Conservation (phyloP, 2,329 filamentous ascomycete species). For the Cercospora sp. region DNA sequence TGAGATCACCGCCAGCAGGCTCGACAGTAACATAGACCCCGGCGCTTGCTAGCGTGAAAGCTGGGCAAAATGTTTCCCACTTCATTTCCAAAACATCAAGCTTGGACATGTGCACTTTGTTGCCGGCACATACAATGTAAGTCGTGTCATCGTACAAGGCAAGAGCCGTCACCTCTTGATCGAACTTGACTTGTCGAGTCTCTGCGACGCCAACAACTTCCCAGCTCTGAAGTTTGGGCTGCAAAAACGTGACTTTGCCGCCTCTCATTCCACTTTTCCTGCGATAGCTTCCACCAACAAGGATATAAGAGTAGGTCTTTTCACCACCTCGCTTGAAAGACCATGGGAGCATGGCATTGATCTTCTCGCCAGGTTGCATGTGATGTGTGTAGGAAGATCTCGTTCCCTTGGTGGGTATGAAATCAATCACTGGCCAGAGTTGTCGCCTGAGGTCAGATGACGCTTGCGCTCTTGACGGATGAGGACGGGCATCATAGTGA, state of each 20-base stretch:
- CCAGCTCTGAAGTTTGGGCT: conserved; percentile 41
- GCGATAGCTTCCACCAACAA: conserved; percentile 55
- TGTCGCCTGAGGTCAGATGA: conserved; percentile 39
- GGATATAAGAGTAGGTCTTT: conserved; percentile 62
- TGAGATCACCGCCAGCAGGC: conserved; percentile 24
- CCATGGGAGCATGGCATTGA: conserved; percentile 67
- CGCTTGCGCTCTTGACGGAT: conserved; percentile 23
- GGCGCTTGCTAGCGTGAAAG: conserved; percentile 37
- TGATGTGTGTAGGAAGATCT: conserved; percentile 32
- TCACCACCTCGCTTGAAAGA: conserved; percentile 46
- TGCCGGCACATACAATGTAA: conserved; percentile 52
- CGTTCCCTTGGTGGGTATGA: conserved; percentile 37
- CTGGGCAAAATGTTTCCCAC: conserved; percentile 36
- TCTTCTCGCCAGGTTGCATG: conserved; percentile 58
- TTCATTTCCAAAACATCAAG: conserved; percentile 36
- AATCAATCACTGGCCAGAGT: conserved; percentile 49
- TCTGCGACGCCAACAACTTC: conserved; percentile 52
- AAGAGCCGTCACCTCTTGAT: conserved; percentile 57
- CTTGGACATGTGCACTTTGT: conserved; percentile 45
- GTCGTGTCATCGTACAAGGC: conserved; percentile 57
- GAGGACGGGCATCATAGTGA: conserved; percentile 38
- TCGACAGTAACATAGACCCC: conserved; percentile 53
- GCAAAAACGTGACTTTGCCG: conserved; percentile 51
- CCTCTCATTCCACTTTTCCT: conserved; percentile 36
- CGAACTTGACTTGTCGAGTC: conserved; percentile 50